These are phyloP conservation scores for Amanita rubescens DNA, from an alignment of 768 basidiomycete species.

Conservation along the genomic window DNA sequence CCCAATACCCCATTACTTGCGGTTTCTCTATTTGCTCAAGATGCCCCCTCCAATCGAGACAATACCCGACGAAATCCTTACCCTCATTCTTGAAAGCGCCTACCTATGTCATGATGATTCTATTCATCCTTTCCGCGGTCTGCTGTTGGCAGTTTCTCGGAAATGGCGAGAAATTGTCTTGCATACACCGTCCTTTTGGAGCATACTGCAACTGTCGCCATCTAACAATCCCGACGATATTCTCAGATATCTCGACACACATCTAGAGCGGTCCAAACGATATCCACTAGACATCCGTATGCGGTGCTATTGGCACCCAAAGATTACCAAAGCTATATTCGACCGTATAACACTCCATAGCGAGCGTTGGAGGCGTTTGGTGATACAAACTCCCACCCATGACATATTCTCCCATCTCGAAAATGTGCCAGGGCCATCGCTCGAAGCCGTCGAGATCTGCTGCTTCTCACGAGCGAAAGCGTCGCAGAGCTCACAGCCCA, in stretches of 20 bases:
- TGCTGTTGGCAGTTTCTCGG: constrained; percentile 15
- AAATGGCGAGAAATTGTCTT: constrained; percentile 18
- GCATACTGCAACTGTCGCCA: constrained; percentile 20
- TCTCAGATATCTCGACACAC: constrained; percentile 14
- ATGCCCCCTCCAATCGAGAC: neutral
- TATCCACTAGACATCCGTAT: constrained; percentile 23
- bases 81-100: constrained; percentile 14
- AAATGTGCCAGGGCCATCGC: constrained; percentile 14
- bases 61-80: constrained; percentile 8
- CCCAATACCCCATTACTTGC: neutral
- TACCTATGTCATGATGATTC: constrained; percentile 9
- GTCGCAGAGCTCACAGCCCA: constrained; percentile 12
- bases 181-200: constrained; percentile 26
- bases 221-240: constrained; percentile 16
- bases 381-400: constrained; percentile 17
- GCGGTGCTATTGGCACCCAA: constrained; percentile 21
- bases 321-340: constrained; percentile 17
- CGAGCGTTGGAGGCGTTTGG: constrained; percentile 20
- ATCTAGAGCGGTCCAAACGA: constrained; percentile 20
- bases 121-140: constrained; percentile 11
- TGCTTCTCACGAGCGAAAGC: constrained; percentile 17
- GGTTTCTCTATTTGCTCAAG: neutral
- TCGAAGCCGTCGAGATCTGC: constrained; percentile 18
- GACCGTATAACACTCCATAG: constrained; percentile 20
- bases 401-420: constrained; percentile 19